A percentile compares a stretch with the other conserved stretches of the same genome.
Evolutionary conservation across 768 basidiomycete species (phyloP).

Genomic region (Lactarius hatsudake): DNA sequence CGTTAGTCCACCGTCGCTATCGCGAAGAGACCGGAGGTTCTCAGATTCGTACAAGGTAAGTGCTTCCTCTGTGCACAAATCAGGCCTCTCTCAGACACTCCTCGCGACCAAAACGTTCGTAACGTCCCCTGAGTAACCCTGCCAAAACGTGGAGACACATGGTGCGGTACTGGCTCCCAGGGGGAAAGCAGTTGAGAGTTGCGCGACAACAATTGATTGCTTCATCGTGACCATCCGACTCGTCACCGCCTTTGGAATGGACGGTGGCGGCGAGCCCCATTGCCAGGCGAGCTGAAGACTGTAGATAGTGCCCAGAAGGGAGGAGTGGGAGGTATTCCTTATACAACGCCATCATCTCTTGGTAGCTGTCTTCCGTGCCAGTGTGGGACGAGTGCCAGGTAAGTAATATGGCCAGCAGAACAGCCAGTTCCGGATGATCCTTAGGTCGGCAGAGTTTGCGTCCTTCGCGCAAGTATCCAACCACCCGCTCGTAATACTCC

Average conservation of each 20-base stretch:
- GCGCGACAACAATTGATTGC: background rate
- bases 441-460: background rate
- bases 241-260: background rate
- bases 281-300: background rate
- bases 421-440: background rate
- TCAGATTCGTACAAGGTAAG: background rate
- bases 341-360: background rate
- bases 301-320: background rate
- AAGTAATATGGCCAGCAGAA: background rate
- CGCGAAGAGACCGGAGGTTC: background rate
- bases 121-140: background rate
- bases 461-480: background rate
- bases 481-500: background rate
- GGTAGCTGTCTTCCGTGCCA: too few species aligned
- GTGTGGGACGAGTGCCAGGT: background rate
- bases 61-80: background rate
- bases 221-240: background rate
- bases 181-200: background rate
- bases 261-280: background rate
- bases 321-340: conserved; percentile 7
- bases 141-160: background rate
- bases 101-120: conserved; percentile 3
- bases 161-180: background rate
- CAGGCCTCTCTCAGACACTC: conserved; percentile 2
- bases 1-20: background rate